phyloP scores from a whole-genome alignment of 768 basidiomycete species.

The Kwoniella dejecticola region DNA sequence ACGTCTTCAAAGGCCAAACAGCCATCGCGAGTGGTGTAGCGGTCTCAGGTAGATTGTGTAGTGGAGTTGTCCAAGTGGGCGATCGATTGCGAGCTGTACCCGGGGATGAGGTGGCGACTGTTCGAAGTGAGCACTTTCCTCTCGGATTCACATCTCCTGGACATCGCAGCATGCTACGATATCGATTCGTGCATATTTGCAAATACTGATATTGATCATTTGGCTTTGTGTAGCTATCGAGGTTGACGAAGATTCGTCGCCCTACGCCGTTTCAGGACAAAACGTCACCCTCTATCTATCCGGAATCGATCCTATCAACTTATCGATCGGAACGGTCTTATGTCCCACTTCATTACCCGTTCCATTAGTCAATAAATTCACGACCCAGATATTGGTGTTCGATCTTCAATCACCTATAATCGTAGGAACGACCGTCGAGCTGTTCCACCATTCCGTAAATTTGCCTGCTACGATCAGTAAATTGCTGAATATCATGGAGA shows the following conservation, averaged over 20 bases:
- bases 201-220: not conserved
- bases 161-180: too few species aligned
- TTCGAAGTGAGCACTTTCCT: slow-evolving; percentile 60
- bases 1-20: slow-evolving; percentile 88
- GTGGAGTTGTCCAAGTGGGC: slow-evolving; percentile 88
- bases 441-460: slow-evolving; percentile 92
- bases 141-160: too few species aligned
- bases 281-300: slow-evolving; percentile 85
- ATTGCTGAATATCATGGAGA: slow-evolving; percentile 76
- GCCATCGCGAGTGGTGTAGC: slow-evolving; percentile 68
- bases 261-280: slow-evolving; percentile 87
- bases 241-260: slow-evolving; percentile 70
- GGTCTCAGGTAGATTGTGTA: slow-evolving; percentile 78
- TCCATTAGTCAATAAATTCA: slow-evolving; percentile 74
- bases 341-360: slow-evolving; percentile 74
- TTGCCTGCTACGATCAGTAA: slow-evolving; percentile 85
- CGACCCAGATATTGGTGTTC: slow-evolving; percentile 87
- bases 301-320: slow-evolving; percentile 78
- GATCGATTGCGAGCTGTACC: slow-evolving; percentile 83
- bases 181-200: not conserved
- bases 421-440: slow-evolving; percentile 83
- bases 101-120: slow-evolving; percentile 83
- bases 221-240: slow-evolving; percentile 68
- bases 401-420: slow-evolving; percentile 89
- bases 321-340: slow-evolving; percentile 84